These are phyloP conservation scores for Calocybe cyanea DNA, from an alignment of 768 basidiomycete genomes.

Conservation along the genomic window DNA sequence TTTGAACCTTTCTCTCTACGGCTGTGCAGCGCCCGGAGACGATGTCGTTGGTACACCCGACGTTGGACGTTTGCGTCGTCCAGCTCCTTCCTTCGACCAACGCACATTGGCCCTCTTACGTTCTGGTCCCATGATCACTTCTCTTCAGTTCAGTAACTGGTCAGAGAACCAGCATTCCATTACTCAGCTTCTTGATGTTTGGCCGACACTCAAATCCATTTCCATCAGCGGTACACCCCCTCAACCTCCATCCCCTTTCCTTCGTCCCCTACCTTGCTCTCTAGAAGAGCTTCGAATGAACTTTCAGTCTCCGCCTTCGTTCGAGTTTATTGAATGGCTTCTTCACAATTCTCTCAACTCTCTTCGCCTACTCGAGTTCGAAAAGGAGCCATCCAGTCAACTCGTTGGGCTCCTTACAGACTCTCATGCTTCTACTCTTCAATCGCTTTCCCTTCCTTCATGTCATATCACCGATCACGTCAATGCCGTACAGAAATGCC, in stretches of 20 bases:
- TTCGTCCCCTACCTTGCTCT: constrained; percentile 41
- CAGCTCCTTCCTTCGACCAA: constrained; percentile 52
- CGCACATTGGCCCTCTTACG: constrained; percentile 48
- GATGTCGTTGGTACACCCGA: constrained; percentile 48
- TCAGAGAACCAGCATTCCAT: constrained; percentile 56
- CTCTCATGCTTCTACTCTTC: constrained; percentile 45
- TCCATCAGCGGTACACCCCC: constrained; percentile 58
- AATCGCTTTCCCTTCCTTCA: constrained; percentile 55
- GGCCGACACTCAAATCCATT: constrained; percentile 54
- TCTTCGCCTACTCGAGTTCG: constrained; percentile 54
- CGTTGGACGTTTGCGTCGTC: constrained; percentile 42
- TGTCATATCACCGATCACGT: constrained; percentile 47
- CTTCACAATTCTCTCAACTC: constrained; percentile 50
- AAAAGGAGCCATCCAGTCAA: constrained; percentile 53
- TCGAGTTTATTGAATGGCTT: constrained; percentile 68
- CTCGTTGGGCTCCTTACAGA: constrained; percentile 53
- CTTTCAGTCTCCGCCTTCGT: constrained; percentile 57
- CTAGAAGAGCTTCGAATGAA: constrained; percentile 58
- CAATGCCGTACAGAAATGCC: constrained; percentile 42
- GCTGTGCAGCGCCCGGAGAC: constrained; percentile 45
- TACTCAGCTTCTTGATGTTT: constrained; percentile 59
- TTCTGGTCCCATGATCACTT: constrained; percentile 48
- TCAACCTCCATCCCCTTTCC: constrained; percentile 38
- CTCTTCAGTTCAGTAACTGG: constrained; percentile 68
- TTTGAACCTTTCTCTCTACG: constrained; percentile 57